Base-by-base conservation (phyloP, 2,329 filamentous ascomycete genomes). In the Colletotrichum abscissum region DNA sequence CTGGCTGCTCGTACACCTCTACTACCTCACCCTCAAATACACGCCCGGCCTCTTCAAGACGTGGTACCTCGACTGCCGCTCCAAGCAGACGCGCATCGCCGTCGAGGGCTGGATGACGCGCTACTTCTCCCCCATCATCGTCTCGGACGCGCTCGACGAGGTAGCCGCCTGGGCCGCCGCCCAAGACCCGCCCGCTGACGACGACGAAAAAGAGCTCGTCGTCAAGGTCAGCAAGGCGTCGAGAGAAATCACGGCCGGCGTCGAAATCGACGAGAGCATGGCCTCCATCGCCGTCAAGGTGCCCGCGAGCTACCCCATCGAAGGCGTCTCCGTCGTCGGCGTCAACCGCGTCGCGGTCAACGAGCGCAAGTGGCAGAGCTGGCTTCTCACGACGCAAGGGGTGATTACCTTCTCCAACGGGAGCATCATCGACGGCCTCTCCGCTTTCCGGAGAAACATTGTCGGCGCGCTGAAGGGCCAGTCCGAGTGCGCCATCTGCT, bases 401-500 rank as follows among this genome's bases (percentile, higher is more conserved):
- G 95, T 97, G 57, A 98, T 99, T 78, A 96, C 94, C 55, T 97
- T 98, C 80, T 94, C 94, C 75, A 96, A 97, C 78, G 95, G 95
- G 67, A 94, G 90, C 80, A 90, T 99, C 70, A 93, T 95, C 67
- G 96, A 98, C 77, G 97, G 95, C 1, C 86, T 99, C 35, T 88
- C 92, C 14, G 92, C 94, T 9, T 98, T 97, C 87, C 91, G 94
- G 75, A 91, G 92, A 75, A 98, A 98, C 81, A 92, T 99, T 14
- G 90, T 92, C 16, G 94, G 95, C 1, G 94, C 94, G 4, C 88
- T 99, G 76, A 97, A 97, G 84, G 97, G 95, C 46, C 95, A 98
- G 83, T 94, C 90, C 24, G 97, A 99, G 82, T 99, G 97, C 80
- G 95, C 97, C 11, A 98, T 98, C 80, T 98, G 96, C 86, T 98